Percentiles rank a stretch among this genome's conserved stretches.
These are phyloP conservation scores for Candida glucosophila DNA, from an alignment of 1,139 yeast genomes.

Conservation along the genomic window DNA sequence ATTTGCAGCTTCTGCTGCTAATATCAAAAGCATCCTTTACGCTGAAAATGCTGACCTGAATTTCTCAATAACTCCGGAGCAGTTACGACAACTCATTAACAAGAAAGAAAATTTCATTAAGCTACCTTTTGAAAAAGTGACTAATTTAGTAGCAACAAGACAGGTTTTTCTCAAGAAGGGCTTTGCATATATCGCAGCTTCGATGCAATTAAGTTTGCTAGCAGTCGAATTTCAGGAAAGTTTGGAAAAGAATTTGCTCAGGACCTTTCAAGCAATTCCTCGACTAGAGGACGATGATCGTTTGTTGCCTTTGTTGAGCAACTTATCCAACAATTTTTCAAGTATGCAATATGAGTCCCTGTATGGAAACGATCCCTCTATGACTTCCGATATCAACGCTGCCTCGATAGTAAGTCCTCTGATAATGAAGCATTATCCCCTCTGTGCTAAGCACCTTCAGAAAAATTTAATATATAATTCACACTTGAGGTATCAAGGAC, in stretches of 20 bases:
- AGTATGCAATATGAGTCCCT: slow-evolving; percentile 42
- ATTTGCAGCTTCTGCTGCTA: slow-evolving; percentile 41
- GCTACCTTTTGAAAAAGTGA: slow-evolving; percentile 79
- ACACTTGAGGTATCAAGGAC: slow-evolving; percentile 74
- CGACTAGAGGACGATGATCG: slow-evolving; percentile 90
- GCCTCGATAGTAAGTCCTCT: slow-evolving; percentile 48
- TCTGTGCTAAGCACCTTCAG: slow-evolving; percentile 72
- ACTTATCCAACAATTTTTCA: slow-evolving; percentile 68
- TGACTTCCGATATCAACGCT: slow-evolving; percentile 51
- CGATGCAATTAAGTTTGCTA: slow-evolving; percentile 65
- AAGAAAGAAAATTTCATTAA: slow-evolving; percentile 58
- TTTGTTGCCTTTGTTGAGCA: slow-evolving; percentile 71
- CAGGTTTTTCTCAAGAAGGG: slow-evolving; percentile 62
- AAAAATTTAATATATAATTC: slow-evolving; percentile 48
- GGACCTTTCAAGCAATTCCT: slow-evolving; percentile 74
- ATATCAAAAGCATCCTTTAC: slow-evolving; percentile 22
- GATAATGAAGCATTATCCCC: slow-evolving; percentile 63
- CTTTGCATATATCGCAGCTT: slow-evolving; percentile 75
- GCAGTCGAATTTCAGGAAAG: slow-evolving; percentile 55
- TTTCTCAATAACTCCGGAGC: slow-evolving; percentile 29
- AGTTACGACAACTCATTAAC: slow-evolving; percentile 34
- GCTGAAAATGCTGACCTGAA: slow-evolving; percentile 21
- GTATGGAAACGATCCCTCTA: slow-evolving; percentile 21
- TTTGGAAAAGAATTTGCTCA: slow-evolving; percentile 45
- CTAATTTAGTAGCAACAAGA: slow-evolving; percentile 64